Base-by-base conservation (phyloP, 257 asterid genomes). In the Gentiana dahurica region DNA sequence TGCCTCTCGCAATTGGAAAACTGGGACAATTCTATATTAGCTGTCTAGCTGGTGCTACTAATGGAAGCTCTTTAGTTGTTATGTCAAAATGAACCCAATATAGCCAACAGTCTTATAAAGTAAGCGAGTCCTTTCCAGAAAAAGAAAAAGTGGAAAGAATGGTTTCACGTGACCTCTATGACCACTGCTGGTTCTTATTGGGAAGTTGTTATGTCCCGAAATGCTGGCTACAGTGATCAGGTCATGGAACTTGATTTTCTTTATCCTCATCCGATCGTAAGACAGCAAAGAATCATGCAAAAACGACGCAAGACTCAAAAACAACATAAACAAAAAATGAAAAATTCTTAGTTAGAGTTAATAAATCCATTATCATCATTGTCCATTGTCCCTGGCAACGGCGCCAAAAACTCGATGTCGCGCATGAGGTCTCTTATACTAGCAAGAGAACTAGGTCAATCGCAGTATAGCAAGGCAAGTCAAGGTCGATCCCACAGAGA, bases 81-180 rank as follows among this genome's bases (percentile, higher is more conserved):
- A 76, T 76, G 81, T 76, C 81, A 62, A 76, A 76, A 60, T 78
- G 81, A 54, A 76, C 81, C 32, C 53, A 43, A 48, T 76, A 68
- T 59, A 62, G 32, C 49, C 78, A 76, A 39, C 81, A 76, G 61
- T 76, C 81, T 7, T 76, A 72, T 49, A 76, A 72, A 63, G 81
- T 76, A 2, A 76, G 81, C n/a, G 81, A 75, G 39, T 71, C 77
- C 6, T 75, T 75, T 61, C 78, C 81, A 39, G 81, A 76, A 72
- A 49, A 76, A 70, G 71, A 76, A 76, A 71, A 76, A 76, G 58
- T 76, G 79, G 81, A 76, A 63, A 63, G 81, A 76, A 67, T 79
- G 81, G 46, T 76, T 72, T 65, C 73, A 69, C 13, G 78, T 76
- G 44, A 76, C 81, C 38, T 69, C 81, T 49, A 76, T 76, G 81